Conservation (phyloP, 1,284 basidiomycete species). For the Apiotrichum domesticum region DNA sequence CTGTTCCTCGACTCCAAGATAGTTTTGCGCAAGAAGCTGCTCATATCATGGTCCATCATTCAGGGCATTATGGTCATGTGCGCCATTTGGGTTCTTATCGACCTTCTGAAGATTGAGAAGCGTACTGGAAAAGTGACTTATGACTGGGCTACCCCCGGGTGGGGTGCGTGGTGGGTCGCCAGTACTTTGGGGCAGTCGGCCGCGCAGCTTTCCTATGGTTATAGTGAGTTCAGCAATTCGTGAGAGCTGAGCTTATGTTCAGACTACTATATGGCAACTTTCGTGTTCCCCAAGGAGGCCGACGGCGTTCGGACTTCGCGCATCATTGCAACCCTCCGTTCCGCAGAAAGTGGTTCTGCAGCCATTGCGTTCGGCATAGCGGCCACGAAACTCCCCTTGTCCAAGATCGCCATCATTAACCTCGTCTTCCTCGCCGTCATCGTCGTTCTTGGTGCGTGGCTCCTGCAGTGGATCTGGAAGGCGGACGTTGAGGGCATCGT, state of each 20-base stretch:
- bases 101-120: conserved; percentile 18
- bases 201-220: conserved; percentile 13
- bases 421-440: conserved; percentile 14
- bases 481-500: conserved; percentile 15
- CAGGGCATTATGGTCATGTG: conserved; percentile 7
- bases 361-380: conserved; percentile 22
- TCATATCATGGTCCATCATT: conserved; percentile 24
- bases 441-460: conserved; percentile 14
- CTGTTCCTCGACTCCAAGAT: conserved; percentile 35
- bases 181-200: conserved; percentile 24
- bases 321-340: conserved; percentile 22
- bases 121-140: conserved; percentile 4
- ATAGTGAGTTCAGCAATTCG: conserved; percentile 2
- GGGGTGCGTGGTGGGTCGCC: conserved; percentile 30
- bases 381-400: conserved; percentile 7
- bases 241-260: neutral
- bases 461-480: conserved; percentile 15
- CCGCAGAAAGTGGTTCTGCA: conserved; percentile 20
- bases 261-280: conserved; percentile 19
- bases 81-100: conserved; percentile 35
- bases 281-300: conserved; percentile 17
- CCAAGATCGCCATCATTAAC: conserved; percentile 18
- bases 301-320: conserved; percentile 14
- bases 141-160: conserved; percentile 34
- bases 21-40: conserved; percentile 28